These are phyloP conservation scores for Lentinula edodes DNA, from an alignment of 768 basidiomycete genomes.

Conservation along the genomic window DNA sequence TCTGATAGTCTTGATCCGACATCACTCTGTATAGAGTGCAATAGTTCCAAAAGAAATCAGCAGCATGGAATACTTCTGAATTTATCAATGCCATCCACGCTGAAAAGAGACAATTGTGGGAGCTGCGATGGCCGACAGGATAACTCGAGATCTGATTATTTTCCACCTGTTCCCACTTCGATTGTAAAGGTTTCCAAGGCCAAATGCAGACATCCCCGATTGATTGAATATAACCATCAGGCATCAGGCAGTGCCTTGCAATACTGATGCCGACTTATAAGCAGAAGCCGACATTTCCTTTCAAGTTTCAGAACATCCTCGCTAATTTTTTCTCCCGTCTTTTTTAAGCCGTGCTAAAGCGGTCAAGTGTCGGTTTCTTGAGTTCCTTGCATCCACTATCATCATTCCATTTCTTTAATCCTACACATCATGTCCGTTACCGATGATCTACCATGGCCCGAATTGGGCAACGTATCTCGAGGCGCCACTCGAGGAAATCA, in stretches of 20 bases:
- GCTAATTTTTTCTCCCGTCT: conserved; percentile 12
- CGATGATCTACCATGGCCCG: conserved; percentile 85
- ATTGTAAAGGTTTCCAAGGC: conserved; percentile 5
- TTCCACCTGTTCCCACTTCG: not conserved
- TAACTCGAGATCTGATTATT: not conserved
- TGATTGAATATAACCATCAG: conserved; percentile 5
- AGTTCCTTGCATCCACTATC: conserved; percentile 12
- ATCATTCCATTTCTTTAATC: conserved; percentile 17
- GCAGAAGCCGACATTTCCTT: conserved; percentile 5
- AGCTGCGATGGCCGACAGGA: conserved; percentile 1
- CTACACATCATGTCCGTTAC: conserved; percentile 39
- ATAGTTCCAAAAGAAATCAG: not conserved
- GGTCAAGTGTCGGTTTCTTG: conserved; percentile 8
- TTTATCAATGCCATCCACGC: not conserved
- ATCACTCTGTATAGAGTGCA: not conserved
- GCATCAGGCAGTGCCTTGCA: conserved; percentile 1
- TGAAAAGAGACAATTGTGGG: conserved; percentile 5
- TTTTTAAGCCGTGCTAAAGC: conserved; percentile 2
- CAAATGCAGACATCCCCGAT: not conserved
- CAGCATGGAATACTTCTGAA: conserved; percentile 2
- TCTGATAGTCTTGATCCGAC: conserved; percentile 6
- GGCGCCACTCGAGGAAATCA: conserved; percentile 83
- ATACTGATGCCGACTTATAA: not conserved
- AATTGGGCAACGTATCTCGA: conserved; percentile 79
- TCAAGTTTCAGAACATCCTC: conserved; percentile 7